Conservation (phyloP, 2,329 filamentous ascomycete species). For the Sporothrix schenckii region DNA sequence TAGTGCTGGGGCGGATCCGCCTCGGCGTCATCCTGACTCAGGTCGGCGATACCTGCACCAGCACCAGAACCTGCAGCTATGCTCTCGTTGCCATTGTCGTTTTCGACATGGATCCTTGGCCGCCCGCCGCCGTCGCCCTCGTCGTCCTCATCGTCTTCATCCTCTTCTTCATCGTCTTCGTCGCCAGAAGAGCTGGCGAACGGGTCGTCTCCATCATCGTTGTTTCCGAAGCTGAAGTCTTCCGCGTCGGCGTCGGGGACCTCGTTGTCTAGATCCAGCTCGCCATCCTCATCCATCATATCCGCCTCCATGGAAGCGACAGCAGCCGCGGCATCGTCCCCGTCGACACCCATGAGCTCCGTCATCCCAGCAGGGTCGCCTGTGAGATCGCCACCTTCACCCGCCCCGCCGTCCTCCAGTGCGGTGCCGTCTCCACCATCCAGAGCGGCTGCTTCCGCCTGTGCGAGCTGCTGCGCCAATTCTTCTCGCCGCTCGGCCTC, state of each 20-base stretch:
- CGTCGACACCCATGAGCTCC: slow-evolving; percentile 41
- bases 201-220: slow-evolving; percentile 47
- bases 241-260: slow-evolving; percentile 67
- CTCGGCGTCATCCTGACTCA: slow-evolving; percentile 10
- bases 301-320: slow-evolving; percentile 50
- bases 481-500: slow-evolving; percentile 72
- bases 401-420: neutral
- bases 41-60: neutral
- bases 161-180: slow-evolving; percentile 48
- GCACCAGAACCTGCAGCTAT: neutral
- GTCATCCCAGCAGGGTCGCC: slow-evolving; percentile 70
- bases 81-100: slow-evolving; percentile 15
- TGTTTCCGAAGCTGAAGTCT: slow-evolving; percentile 55
- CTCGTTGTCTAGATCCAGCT: slow-evolving; percentile 70
- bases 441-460: slow-evolving; percentile 49
- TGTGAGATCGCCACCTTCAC: slow-evolving; percentile 58
- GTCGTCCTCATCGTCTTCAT: slow-evolving; percentile 36
- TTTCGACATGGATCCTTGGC: neutral
- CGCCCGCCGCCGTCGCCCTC: neutral
- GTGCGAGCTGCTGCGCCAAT: slow-evolving; percentile 72
- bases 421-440: slow-evolving; percentile 9
- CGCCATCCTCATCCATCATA: slow-evolving; percentile 57
- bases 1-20: neutral
- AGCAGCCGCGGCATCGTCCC: slow-evolving; percentile 47
- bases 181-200: slow-evolving; percentile 39